Evolutionary conservation across 1,139 yeast species (phyloP).

Genomic region (Suhomyces coccinellae): DNA sequence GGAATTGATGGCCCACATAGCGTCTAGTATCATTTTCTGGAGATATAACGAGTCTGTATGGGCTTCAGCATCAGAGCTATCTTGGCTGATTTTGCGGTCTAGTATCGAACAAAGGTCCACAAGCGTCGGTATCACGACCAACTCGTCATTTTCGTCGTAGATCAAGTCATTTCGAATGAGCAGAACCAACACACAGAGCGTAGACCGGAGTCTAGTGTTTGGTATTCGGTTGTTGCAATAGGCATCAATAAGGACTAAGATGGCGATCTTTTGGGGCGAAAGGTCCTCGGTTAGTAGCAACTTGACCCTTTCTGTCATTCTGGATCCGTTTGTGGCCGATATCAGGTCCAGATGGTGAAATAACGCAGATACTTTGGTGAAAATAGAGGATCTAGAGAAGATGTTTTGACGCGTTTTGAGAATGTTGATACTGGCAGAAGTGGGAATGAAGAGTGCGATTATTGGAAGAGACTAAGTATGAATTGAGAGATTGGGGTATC

Average conservation of each 20-base stretch:
- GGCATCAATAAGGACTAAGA: constrained; percentile 25
- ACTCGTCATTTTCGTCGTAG: constrained; percentile 21
- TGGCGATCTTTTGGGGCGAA: constrained; percentile 37
- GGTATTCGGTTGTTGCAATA: constrained; percentile 24
- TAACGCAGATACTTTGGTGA: not conserved
- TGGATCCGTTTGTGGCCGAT: not conserved
- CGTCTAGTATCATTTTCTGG: constrained; percentile 16
- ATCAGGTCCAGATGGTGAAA: not conserved
- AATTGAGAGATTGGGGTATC: not conserved
- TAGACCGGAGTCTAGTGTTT: constrained; percentile 10
- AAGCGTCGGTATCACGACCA: constrained; percentile 31
- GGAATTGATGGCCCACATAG: constrained; percentile 35
- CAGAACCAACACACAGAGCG: constrained; percentile 22
- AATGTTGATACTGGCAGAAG: too few species aligned
- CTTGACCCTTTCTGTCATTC: constrained; percentile 6
- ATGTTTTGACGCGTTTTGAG: not conserved
- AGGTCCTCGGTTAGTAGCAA: constrained; percentile 34
- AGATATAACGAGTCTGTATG: constrained; percentile 10
- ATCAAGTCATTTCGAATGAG: constrained; percentile 30
- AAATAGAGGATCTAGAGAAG: not conserved
- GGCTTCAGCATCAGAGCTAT: not conserved
- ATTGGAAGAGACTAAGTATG: too few species aligned
- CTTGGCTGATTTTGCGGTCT: constrained; percentile 1
- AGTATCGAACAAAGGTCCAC: constrained; percentile 24
- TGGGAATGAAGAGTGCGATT: too few species aligned